Evolutionary conservation across 257 asterid species (phyloP).

Genomic region (Phtheirospermum japonicum): DNA sequence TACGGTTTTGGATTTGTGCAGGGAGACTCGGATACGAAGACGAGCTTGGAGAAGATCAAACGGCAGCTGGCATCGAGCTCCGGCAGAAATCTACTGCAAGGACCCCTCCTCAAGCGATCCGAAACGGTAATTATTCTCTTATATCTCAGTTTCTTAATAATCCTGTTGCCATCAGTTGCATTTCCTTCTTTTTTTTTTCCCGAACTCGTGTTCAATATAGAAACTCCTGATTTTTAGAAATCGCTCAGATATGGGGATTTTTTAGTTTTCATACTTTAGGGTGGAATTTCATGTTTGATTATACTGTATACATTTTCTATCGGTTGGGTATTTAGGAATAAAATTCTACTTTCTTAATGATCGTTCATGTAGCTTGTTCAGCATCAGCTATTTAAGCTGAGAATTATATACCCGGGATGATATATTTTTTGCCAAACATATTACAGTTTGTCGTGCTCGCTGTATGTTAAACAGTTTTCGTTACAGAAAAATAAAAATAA

Average conservation of each 20-base stretch:
- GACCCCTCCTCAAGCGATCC: constrained; percentile 97
- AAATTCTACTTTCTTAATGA: background rate
- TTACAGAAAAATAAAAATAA: too few species aligned
- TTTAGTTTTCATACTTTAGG: background rate
- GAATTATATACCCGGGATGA: background rate
- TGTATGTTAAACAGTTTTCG: background rate
- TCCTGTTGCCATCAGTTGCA: constrained; percentile 16
- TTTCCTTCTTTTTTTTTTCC: background rate
- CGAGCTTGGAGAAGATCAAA: constrained; percentile 98
- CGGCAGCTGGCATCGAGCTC: constrained; percentile 94
- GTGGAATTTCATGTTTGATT: constrained; percentile 13
- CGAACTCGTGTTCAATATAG: background rate
- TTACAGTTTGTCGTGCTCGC: background rate
- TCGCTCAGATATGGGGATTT: background rate
- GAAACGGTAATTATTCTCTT: constrained; percentile 59
- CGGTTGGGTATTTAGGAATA: background rate
- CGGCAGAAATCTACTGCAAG: constrained; percentile 89
- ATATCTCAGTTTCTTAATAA: background rate
- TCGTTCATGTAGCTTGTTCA: background rate
- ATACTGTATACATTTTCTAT: background rate
- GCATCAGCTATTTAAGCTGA: background rate
- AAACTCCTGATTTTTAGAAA: background rate
- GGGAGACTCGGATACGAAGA: constrained; percentile 79
- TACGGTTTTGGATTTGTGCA: constrained; percentile 32
- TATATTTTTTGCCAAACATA: background rate